These are phyloP conservation scores for Epichloe scottii DNA, from an alignment of 2,329 filamentous ascomycete genomes.

Conservation along the genomic window DNA sequence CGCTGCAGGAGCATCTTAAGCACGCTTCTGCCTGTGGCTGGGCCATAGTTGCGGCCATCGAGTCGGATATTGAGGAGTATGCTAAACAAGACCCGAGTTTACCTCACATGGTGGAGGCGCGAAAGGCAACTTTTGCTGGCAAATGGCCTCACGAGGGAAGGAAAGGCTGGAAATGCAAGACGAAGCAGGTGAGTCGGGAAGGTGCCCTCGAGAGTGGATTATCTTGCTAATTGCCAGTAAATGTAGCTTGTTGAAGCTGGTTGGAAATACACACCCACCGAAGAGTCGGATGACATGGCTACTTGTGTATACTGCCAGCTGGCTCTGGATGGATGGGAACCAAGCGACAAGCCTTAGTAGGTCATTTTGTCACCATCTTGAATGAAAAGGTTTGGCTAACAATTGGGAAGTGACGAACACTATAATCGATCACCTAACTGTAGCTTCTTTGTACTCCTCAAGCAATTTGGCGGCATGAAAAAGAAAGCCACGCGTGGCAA, in stretches of 20 bases:
- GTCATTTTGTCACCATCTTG: constrained; percentile 17
- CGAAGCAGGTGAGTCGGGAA: constrained; percentile 55
- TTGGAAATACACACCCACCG: constrained; percentile 83
- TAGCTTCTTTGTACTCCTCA: constrained; percentile 64
- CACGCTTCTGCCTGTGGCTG: constrained; percentile 77
- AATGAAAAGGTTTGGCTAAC: constrained; percentile 11
- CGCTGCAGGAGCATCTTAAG: constrained; percentile 72
- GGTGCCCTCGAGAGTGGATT: neutral
- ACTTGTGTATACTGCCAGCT: constrained; percentile 86
- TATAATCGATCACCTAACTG: constrained; percentile 66
- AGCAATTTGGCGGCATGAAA: constrained; percentile 36
- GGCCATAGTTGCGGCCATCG: constrained; percentile 59
- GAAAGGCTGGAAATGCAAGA: constrained; percentile 80
- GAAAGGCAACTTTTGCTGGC: constrained; percentile 70
- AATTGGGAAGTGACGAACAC: constrained; percentile 61
- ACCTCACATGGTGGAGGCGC: constrained; percentile 59
- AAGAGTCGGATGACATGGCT: constrained; percentile 76
- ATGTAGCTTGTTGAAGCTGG: constrained; percentile 76
- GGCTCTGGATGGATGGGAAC: constrained; percentile 89
- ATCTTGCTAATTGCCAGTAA: constrained; percentile 2
- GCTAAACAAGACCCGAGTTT: constrained; percentile 62
- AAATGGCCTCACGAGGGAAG: constrained; percentile 85
- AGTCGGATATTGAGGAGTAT: constrained; percentile 48
- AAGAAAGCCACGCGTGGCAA: constrained; percentile 46
- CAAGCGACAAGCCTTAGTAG: constrained; percentile 75